Evolutionary conservation across 495 filamentous ascomycete genomes (phyloP).

Genomic region (Podospora fimiseda): DNA sequence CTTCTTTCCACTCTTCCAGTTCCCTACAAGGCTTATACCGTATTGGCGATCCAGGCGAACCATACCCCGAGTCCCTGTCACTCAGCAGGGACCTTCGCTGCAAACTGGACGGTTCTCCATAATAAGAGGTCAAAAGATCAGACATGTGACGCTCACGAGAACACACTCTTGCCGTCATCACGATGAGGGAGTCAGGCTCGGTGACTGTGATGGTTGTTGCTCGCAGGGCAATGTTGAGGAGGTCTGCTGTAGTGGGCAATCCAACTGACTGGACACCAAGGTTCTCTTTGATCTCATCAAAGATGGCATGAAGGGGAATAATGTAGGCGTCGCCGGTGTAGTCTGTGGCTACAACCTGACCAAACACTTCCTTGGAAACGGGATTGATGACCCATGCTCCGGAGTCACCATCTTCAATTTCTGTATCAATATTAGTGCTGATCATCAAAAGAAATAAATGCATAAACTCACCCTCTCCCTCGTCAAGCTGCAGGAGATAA

Average conservation of each 20-base stretch:
- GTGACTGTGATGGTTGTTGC: background rate
- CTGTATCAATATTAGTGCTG: background rate
- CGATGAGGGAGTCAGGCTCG: too few species aligned
- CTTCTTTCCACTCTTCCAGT: background rate
- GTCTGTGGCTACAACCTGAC: slow-evolving; percentile 23
- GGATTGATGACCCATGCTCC: slow-evolving; percentile 26
- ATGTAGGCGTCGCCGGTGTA: slow-evolving; percentile 22
- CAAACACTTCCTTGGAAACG: slow-evolving; percentile 16
- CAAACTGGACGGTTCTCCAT: too few species aligned
- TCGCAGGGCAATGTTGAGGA: slow-evolving; percentile 3
- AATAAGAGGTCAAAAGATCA: background rate
- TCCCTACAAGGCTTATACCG: background rate
- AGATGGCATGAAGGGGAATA: slow-evolving; percentile 17
- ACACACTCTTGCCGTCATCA: background rate
- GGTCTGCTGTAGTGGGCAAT: slow-evolving; percentile 9
- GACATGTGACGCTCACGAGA: background rate
- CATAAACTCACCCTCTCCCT: background rate
- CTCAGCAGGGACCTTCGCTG: too few species aligned
- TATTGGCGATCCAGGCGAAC: background rate
- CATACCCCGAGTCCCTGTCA: background rate
- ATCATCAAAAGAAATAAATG: background rate
- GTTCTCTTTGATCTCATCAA: slow-evolving; percentile 19
- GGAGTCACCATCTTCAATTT: slow-evolving; percentile 21
- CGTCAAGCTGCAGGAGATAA: slow-evolving; percentile 10
- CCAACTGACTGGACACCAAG: slow-evolving; percentile 6